Conservation (phyloP, 78 protist genomes). For the Pigoraptor vietnamica region DNA sequence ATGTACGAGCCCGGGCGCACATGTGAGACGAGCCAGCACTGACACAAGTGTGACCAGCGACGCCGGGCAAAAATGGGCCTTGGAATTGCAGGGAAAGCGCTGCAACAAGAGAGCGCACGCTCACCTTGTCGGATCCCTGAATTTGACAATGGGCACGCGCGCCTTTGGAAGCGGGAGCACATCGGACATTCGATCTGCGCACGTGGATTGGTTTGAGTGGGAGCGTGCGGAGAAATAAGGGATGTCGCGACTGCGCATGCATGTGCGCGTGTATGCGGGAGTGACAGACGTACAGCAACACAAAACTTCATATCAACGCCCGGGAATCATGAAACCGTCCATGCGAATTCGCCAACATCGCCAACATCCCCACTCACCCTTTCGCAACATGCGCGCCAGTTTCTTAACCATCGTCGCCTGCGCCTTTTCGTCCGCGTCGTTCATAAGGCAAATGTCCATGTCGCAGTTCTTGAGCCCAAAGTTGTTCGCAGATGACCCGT, state of each 20-base stretch:
- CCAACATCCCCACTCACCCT: neutral
- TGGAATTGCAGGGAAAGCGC: neutral
- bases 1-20: neutral
- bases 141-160: conserved; percentile 47
- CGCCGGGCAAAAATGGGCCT: neutral
- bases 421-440: neutral
- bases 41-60: too few species aligned
- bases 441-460: neutral
- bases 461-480: neutral
- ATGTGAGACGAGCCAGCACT: too few species aligned
- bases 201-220: neutral
- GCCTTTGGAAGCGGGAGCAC: conserved; percentile 34
- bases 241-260: too few species aligned
- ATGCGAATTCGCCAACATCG: neutral
- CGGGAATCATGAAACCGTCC: too few species aligned
- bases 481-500: neutral
- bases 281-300: too few species aligned
- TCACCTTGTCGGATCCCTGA: neutral
- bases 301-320: too few species aligned
- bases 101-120: neutral
- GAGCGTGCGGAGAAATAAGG: neutral
- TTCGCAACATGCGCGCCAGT: neutral
- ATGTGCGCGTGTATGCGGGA: too few species aligned
- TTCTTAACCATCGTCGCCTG: neutral
- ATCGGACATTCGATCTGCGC: neutral